Evolutionary conservation across 2,329 filamentous ascomycete genomes (phyloP).

Genomic region (Alternaria sp.): DNA sequence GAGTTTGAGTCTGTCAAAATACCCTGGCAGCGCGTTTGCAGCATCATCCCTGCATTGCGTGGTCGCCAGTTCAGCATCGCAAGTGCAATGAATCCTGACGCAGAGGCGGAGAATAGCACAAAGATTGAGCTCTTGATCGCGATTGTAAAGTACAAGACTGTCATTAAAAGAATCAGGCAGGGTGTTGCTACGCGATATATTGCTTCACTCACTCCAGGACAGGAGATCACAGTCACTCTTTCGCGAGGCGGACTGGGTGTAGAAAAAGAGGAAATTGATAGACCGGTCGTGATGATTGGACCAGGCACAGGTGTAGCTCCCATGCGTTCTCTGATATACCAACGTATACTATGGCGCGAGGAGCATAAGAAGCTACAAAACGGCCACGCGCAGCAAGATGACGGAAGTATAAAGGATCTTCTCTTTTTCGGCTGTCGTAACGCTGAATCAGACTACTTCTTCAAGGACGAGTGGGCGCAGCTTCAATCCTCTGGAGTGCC

Average conservation of each 20-base stretch:
- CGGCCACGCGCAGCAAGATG: neutral
- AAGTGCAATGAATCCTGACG: slow-evolving; percentile 63
- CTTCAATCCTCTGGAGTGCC: slow-evolving; percentile 50
- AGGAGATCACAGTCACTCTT: slow-evolving; percentile 65
- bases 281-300: slow-evolving; percentile 76
- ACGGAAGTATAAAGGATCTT: slow-evolving; percentile 43
- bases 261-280: slow-evolving; percentile 50
- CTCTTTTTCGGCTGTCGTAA: slow-evolving; percentile 90
- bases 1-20: slow-evolving; percentile 87
- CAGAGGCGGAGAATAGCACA: slow-evolving; percentile 39
- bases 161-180: slow-evolving; percentile 81
- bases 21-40: slow-evolving; percentile 73
- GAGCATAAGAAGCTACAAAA: slow-evolving; percentile 10
- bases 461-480: slow-evolving; percentile 73
- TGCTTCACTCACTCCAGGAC: slow-evolving; percentile 64
- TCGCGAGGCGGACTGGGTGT: slow-evolving; percentile 58
- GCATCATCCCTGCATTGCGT: slow-evolving; percentile 80
- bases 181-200: slow-evolving; percentile 93
- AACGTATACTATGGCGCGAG: slow-evolving; percentile 60
- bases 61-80: slow-evolving; percentile 94
- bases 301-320: slow-evolving; percentile 89
- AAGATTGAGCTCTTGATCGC: slow-evolving; percentile 78
- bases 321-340: slow-evolving; percentile 78
- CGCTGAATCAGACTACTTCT: slow-evolving; percentile 77
- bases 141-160: slow-evolving; percentile 88